Percentiles rank a stretch among this genome's conserved stretches.
Evolutionary conservation across 257 asterid species (phyloP).

Genomic region (Capsicum pubescens): DNA sequence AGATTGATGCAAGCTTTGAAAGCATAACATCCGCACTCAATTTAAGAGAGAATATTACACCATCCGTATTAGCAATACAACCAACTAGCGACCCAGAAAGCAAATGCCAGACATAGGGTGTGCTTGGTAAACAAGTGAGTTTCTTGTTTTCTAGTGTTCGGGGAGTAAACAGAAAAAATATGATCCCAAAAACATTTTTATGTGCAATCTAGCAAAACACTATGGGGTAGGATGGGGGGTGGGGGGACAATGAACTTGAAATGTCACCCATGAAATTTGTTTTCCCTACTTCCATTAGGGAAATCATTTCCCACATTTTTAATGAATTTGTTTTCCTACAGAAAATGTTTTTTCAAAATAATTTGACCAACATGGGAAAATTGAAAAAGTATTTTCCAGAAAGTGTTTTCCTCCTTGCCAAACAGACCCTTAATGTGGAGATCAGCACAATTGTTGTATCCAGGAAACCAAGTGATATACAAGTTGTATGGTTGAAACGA

Average conservation of each 20-base stretch:
- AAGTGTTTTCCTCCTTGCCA: neutral
- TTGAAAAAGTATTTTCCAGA: neutral
- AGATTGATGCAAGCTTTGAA: constrained; percentile 10
- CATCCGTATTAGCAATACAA: neutral
- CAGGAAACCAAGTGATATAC: neutral
- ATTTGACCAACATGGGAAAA: neutral
- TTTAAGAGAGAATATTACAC: neutral
- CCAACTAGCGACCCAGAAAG: neutral
- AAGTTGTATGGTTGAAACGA: constrained; percentile 11
- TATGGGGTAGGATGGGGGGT: neutral
- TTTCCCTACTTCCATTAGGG: neutral
- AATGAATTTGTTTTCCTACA: neutral
- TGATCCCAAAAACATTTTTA: neutral
- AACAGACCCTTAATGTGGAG: constrained; percentile 12
- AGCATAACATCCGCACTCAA: neutral
- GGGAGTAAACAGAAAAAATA: neutral
- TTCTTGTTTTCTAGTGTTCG: neutral
- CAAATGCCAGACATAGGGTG: neutral
- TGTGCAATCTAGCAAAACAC: neutral
- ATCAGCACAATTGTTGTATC: neutral
- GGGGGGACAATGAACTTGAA: neutral
- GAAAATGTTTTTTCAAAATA: neutral
- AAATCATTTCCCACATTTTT: neutral
- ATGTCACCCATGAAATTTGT: neutral
- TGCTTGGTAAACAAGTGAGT: neutral